Evolutionary conservation across 176 grass and related monocot genomes (phyloP), one percentile per base, ranked within the genome.

Genomic region (Ampelocalamus luodianensis): DNA sequence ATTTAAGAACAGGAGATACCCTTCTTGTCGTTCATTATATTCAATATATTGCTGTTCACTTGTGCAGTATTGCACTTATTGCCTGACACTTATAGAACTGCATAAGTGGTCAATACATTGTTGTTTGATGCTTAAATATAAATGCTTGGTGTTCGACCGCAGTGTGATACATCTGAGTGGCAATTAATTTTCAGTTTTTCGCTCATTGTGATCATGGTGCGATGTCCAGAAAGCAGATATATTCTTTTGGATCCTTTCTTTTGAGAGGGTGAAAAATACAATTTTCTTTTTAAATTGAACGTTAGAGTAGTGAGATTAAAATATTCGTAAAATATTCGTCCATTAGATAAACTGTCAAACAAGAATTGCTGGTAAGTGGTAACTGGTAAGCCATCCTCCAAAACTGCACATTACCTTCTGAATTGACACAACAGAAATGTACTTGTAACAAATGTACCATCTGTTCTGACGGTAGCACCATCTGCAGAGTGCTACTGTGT

Each of bases 1-100:
- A 27, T 82, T 45, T 72, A 5, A 49, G 26, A 90, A 71, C 73
- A 82, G 10, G 56, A 58, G 24, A 73, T 74, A 68, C 17, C 10
- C 0, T 66, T 59, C 5, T 79, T 67, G 7, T 78, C 3, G 22
- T 83, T 67, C 55, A 71, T 76, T 85, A 71, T 15, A 22, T 22
- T 45, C 49, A 20, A 65, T 74, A 68, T 74, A 60, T 85, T 84
- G 24, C 1, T 75, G 67, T 27, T 20, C 17, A 20, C 32, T 58
- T 84, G 32, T 54, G 54, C 10, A 51, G 6, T 45, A 74, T 68
- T 38, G n/a, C 63, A 48, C 10, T 6, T 75, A 4, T 24, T 69
- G 62, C 51, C 22, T 27, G 48, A 53, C 14, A 43, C 4, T 64
- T 56, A 1, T 79, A 79, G 45, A 79, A 50, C 42, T 69, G 12